Evolutionary conservation across 371 early-diverging fungal genomes (phyloP).

Genomic region (Blakeslea trispora): DNA sequence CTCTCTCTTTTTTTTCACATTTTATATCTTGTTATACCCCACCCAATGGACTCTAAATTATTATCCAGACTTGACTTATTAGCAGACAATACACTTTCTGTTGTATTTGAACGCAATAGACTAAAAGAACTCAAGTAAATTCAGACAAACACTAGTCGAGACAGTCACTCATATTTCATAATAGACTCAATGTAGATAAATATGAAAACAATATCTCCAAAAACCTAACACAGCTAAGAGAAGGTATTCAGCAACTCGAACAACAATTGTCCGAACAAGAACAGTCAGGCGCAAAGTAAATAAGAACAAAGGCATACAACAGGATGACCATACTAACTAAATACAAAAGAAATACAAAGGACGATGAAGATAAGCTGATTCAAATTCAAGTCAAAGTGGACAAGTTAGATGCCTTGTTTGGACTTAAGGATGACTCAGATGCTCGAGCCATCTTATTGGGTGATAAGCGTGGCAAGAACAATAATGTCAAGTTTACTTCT

Average conservation of each 20-base stretch:
- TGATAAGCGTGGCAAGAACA: constrained; percentile 25
- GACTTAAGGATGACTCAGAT: constrained; percentile 49
- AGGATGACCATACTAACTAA: not conserved
- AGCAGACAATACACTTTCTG: constrained; percentile 64
- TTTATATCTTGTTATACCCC: too few relatives aligned
- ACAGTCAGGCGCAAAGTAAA: constrained; percentile 56
- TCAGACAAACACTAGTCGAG: too few relatives aligned
- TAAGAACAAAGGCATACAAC: not conserved
- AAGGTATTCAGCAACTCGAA: constrained; percentile 61
- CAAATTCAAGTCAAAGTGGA: constrained; percentile 64
- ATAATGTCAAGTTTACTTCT: constrained; percentile 44
- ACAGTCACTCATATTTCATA: not conserved
- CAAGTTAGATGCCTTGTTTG: constrained; percentile 59
- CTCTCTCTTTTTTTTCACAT: constrained; percentile 2
- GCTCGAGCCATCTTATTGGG: constrained; percentile 45
- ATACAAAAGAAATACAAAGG: constrained; percentile 49
- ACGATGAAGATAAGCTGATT: constrained; percentile 61
- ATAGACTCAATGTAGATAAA: constrained; percentile 57
- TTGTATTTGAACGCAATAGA: constrained; percentile 64
- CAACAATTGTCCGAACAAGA: constrained; percentile 64
- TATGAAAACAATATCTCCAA: constrained; percentile 60
- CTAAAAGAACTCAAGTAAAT: constrained; percentile 54
- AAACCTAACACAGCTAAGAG: constrained; percentile 55
- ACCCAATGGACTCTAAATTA: constrained; percentile 54
- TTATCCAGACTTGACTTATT: constrained; percentile 56